A percentile compares a stretch with the other conserved stretches of the same genome.
These are phyloP conservation scores for Solanum hybrid DNA, from an alignment of 305 asterid species.

Conservation along the genomic window DNA sequence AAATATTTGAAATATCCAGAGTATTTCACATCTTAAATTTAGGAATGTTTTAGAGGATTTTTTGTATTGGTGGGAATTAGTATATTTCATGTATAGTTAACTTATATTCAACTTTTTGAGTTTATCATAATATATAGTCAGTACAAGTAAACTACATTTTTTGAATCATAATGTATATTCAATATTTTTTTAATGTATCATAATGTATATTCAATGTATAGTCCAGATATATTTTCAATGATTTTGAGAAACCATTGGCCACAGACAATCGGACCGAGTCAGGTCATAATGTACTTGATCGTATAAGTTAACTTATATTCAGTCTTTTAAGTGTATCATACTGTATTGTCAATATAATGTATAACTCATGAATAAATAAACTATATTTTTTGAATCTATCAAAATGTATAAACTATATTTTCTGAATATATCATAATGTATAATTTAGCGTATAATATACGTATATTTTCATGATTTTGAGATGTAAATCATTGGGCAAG, in stretches of 20 bases:
- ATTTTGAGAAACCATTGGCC: too few species aligned
- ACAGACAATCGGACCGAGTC: background rate
- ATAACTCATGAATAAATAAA: background rate
- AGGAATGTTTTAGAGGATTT: background rate
- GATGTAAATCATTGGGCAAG: background rate
- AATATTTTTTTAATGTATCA: too few species aligned
- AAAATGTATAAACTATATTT: background rate
- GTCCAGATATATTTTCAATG: background rate
- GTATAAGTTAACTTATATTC: too few species aligned
- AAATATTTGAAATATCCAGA: too few species aligned
- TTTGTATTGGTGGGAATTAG: background rate
- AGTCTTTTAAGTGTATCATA: background rate
- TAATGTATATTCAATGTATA: too few species aligned
- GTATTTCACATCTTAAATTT: background rate
- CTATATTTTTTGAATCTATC: too few species aligned
- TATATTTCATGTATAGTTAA: too few species aligned
- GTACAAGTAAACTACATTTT: background rate
- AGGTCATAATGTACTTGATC: background rate
- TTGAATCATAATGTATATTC: too few species aligned
- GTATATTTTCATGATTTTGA: background rate
- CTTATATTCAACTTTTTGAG: background rate
- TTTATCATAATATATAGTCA: too few species aligned
- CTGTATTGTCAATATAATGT: too few species aligned
- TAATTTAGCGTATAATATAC: background rate
- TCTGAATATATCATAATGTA: background rate